Evolutionary conservation across 2,329 filamentous ascomycete species (phyloP), one percentile per base, ranked within the genome.

Genomic region (Penicillium sp.): DNA sequence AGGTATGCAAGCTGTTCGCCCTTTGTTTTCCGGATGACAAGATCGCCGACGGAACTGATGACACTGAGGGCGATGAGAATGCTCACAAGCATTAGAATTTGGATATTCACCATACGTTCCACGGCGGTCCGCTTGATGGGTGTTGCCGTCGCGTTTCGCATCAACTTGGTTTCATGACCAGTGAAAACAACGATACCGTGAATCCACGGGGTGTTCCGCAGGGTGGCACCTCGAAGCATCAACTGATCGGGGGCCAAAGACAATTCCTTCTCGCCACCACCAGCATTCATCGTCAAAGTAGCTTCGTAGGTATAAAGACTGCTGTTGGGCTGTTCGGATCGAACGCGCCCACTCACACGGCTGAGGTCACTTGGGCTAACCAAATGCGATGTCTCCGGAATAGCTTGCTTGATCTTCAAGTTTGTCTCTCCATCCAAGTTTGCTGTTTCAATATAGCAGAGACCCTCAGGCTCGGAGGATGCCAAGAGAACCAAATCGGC

Each of bases 371-470:
- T 86, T 15, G 91, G 85, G 67, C 90, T 96, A 52, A 99, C 91
- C 68, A 97, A 80, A 54, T 88, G 81, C 12, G 89, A 86, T 0
- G 94, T 99, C 77, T 99, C 94, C 0, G 94, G 93, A 47, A 97
- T 86, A 2, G 87, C 93, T 76, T 99, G 94, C 77, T 99, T 99
- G 77, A 99, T 96, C 76, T 99, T 99, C 62, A 99, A 78, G 69
- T 99, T 99, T 17, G 94, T 99, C 75, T 99, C 94, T 62, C 94
- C 94, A 65, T 99, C 94, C 52, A 99, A 79, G 69, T 99, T 99
- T 20, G 94, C 93, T 2, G 94, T 99, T 76, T 99, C 94, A 68
- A 99, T 97, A 71, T 99, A 99, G 75, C 94, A 99, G 50, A 99
- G 78, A 64, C 94, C 94, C 77, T 99, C 94, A 1, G 94, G 95